Evolutionary conservation across 2,329 filamentous ascomycete genomes (phyloP).

Genomic region (Thelonectria rubi): DNA sequence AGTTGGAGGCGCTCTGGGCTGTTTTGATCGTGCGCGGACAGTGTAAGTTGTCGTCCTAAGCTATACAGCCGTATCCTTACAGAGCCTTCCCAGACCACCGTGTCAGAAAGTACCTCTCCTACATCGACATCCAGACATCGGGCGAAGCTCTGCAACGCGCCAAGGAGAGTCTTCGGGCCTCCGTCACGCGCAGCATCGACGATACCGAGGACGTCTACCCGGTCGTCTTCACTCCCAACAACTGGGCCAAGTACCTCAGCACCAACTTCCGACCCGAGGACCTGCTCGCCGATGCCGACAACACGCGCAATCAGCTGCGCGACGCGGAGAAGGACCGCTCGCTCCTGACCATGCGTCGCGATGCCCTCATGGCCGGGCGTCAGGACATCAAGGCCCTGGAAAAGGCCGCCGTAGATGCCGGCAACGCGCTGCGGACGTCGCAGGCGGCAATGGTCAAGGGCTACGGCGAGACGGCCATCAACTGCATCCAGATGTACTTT

Average conservation of each 20-base stretch:
- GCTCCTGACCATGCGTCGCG: not conserved
- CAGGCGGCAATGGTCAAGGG: not conserved
- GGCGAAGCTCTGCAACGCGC: not conserved
- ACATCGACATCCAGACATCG: not conserved
- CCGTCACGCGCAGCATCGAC: not conserved
- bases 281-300: not conserved
- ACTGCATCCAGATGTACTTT: not conserved
- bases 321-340: not conserved
- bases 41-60: no score
- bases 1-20: not conserved
- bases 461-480: not conserved
- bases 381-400: not conserved
- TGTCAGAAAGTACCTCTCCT: not conserved
- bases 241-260: not conserved
- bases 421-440: not conserved
- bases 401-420: not conserved
- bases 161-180: not conserved
- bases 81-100: not conserved
- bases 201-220: slow-evolving; percentile 3
- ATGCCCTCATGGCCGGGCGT: not conserved
- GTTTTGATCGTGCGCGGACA: not conserved
- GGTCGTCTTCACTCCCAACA: not conserved
- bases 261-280: not conserved
- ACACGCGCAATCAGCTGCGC: not conserved
- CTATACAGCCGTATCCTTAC: no score